Conservation (phyloP, 352 stramenopile species). For the Globisporangium apiculatum region DNA sequence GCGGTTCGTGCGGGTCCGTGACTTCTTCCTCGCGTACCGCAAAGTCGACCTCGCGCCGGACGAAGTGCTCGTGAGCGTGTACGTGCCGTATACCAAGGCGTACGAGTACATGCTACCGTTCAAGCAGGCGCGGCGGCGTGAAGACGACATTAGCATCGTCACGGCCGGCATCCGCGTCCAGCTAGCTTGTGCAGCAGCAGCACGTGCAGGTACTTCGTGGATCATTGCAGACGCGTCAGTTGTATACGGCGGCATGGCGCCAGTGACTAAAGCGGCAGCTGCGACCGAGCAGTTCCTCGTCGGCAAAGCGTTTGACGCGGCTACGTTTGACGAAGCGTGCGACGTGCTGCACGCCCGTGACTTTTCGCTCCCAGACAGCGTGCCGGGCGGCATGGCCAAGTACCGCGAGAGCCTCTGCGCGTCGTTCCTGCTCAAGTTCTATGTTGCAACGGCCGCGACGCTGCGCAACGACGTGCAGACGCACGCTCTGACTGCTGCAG, state of each 20-base stretch:
- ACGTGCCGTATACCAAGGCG: conserved; percentile 79
- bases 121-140: conserved; percentile 92
- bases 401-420: conserved; percentile 92
- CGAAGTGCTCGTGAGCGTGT: conserved; percentile 91
- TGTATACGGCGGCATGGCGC: conserved; percentile 67
- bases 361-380: conserved; percentile 86
- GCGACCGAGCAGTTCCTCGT: conserved; percentile 64
- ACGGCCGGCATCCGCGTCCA: conserved; percentile 91
- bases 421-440: conserved; percentile 96
- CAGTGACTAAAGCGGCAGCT: conserved; percentile 48
- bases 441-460: conserved; percentile 55
- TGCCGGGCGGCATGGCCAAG: conserved; percentile 91
- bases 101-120: conserved; percentile 94
- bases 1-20: conserved; percentile 60
- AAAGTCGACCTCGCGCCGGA: conserved; percentile 84
- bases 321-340: conserved; percentile 81
- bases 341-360: conserved; percentile 80
- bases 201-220: conserved; percentile 48
- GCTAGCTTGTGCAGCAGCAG: conserved; percentile 25
- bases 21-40: conserved; percentile 95
- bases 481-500: conserved; percentile 5
- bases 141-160: conserved; percentile 98
- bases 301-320: conserved; percentile 69
- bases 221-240: conserved; percentile 51
- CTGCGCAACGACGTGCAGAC: conserved; percentile 34